phyloP scores from a whole-genome alignment of 495 filamentous ascomycete genomes.

The Aspergillus incahuasiensis region DNA sequence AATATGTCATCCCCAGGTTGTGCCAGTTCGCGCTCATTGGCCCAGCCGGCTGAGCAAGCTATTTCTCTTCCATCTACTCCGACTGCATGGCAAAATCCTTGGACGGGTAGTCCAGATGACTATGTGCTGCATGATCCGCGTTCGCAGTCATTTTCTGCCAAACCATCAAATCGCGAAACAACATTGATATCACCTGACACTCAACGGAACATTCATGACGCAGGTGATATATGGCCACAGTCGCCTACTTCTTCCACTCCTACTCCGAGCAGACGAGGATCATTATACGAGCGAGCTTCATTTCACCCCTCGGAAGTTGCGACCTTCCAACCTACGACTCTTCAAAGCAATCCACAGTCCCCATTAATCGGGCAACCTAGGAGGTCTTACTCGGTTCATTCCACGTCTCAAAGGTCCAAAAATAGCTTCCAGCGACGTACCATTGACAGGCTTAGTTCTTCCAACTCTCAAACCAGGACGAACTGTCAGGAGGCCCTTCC shows the following conservation, averaged over 20 bases:
- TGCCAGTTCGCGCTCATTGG: slow-evolving; percentile 10
- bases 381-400: slow-evolving; percentile 32
- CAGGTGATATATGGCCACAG: slow-evolving; percentile 1
- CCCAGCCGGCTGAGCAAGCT: slow-evolving; percentile 5
- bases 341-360: slow-evolving; percentile 13
- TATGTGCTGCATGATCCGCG: slow-evolving; percentile 1
- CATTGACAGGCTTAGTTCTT: slow-evolving; percentile 29
- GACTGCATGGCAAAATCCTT: slow-evolving; percentile 17
- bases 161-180: slow-evolving; percentile 7
- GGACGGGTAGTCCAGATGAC: slow-evolving; percentile 11
- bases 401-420: slow-evolving; percentile 21
- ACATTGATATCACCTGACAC: slow-evolving; percentile 2
- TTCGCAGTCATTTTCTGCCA: slow-evolving; percentile 18
- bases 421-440: slow-evolving; percentile 24
- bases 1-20: slow-evolving; percentile 19
- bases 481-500: slow-evolving; percentile 38
- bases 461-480: slow-evolving; percentile 36
- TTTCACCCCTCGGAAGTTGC: slow-evolving; percentile 17
- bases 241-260: slow-evolving; percentile 4
- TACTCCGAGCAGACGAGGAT: slow-evolving; percentile 3
- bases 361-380: slow-evolving; percentile 20
- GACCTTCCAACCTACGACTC: slow-evolving; percentile 23
- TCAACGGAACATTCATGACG: slow-evolving; percentile 2
- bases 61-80: slow-evolving; percentile 9
- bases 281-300: slow-evolving; percentile 16